Evolutionary conservation across 768 basidiomycete species (phyloP), one percentile per base, ranked within the genome.

Genomic region (Leccinum subtestaceum): DNA sequence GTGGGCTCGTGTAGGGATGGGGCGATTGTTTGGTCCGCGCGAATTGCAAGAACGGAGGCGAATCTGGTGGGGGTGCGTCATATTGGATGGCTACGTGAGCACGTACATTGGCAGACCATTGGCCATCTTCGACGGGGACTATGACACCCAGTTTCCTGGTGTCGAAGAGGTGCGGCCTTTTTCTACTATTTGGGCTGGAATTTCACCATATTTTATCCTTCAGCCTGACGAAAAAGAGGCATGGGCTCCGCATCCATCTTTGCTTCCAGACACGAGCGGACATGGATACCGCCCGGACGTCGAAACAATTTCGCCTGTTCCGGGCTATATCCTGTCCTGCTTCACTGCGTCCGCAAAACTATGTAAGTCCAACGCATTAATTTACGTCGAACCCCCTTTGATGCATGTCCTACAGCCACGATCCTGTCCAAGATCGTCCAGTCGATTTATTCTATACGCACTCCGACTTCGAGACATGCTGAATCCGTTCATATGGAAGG

Each of bases 21-120:
- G 85, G 0, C 69, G 62, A 51, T 64, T 92, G 46, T 91, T 92
- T 67, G 78, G 77, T 2, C 73, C 75, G 55, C 76, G 77, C 69
- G 87, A 89, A 72, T 74, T 90, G 59, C 83, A 87, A 64, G 86
- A 88, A 70, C 78, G 91, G 61, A 79, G 85, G 63, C 74, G 88
- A 51, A 84, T 91, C 25, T 92, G 90, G 90, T 89, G 84, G 75
- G 84, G 83, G 29, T 92, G 91, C 70, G 82, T 90, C 36, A 74
- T 89, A 38, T 83, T 92, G 81, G 89, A 92, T 70, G 85, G 86
- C 64, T 92, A 90, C 71, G 84, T 91, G 48, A 88, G 86, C 57
- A 79, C 86, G 17, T 90, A 91, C 71, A 91, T 92, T 59, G 89
- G 89, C 46, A 82, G 90, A 13, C 91, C 90, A 1, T 75, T 91